A percentile compares a stretch with the other conserved stretches of the same genome.
Conservation (phyloP, 2,329 filamentous ascomycete genomes). For the Colletotrichum limetticola region DNA sequence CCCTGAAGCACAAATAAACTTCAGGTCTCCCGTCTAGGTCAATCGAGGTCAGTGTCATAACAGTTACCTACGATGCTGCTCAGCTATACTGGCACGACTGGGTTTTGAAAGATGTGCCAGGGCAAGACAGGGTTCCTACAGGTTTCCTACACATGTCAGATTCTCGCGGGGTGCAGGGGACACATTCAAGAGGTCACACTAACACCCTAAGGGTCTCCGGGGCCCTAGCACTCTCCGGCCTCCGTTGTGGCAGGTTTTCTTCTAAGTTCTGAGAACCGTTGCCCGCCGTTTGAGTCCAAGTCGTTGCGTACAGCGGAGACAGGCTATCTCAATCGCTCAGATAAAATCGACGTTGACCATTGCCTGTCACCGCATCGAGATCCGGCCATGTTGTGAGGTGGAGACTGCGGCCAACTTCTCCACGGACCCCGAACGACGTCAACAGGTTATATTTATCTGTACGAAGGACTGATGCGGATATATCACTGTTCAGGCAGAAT, state of each 20-base stretch:
- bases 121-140: conserved; percentile 7
- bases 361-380: conserved; percentile 21
- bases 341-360: conserved; percentile 12
- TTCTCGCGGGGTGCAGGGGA: conserved; percentile 24
- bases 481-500: background rate
- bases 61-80: background rate
- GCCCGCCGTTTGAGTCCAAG: background rate
- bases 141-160: conserved; percentile 18
- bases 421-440: background rate
- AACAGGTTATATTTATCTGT: background rate
- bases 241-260: background rate
- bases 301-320: conserved; percentile 23
- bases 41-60: background rate
- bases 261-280: background rate
- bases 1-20: conserved; percentile 7
- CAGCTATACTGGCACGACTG: too few relatives aligned
- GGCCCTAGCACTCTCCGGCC: conserved; percentile 2
- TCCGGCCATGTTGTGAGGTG: conserved; percentile 13
- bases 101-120: background rate
- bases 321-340: conserved; percentile 16
- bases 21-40: background rate
- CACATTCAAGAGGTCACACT: background rate
- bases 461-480: too few relatives aligned
- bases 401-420: background rate
- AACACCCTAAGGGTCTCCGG: background rate